Evolutionary conservation across 495 filamentous ascomycete species (phyloP), one percentile per base, ranked within the genome.

Genomic region (Penicillium cataractarum): DNA sequence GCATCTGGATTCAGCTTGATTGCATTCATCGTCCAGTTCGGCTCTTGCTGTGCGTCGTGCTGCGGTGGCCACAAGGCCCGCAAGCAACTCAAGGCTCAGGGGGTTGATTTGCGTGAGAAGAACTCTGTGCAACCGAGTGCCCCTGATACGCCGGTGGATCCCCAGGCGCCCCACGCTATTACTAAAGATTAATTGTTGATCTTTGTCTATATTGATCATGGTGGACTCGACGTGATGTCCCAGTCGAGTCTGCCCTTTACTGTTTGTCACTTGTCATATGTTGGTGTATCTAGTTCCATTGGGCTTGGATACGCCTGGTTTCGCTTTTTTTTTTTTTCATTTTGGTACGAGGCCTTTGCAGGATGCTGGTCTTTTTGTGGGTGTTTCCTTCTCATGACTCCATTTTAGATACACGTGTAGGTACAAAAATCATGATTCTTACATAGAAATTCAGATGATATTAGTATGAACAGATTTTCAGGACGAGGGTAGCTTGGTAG

Each of bases 11-110:
- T 88, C 55, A 83, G 83, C 7, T 67, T 93, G 1, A 59, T 90
- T 50, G 87, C 86, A 0, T 95, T 89, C 66, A 70, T 92, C 13
- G 73, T 94, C 33, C 90, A 94, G 69, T 71, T 88, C 1, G 84
- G 87, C 4, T 80, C 91, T 75, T 88, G 86, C 66, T 97, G 93
- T 56, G 78, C 77, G 7, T 68, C 77, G 15, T 82, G 79, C 58
- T 82, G 79, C 55, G 73, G 79, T 31, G 78, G 77, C 5, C 71
- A 70, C 9, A 79, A 78, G 63, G 77, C 76, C 0, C 72, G 77
- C 6, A 81, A 78, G 63, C 63, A 74, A 58, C 67, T 79, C 26
- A 75, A 77, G 64, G 52, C 56, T 12, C 67, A 70, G 64, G 66
- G 66, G 9, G 27, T 68, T 6, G 29, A 65, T 17, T 53, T 58